Evolutionary conservation across 139 green algal species (phyloP).

Genomic region (Dunaliella sp.): DNA sequence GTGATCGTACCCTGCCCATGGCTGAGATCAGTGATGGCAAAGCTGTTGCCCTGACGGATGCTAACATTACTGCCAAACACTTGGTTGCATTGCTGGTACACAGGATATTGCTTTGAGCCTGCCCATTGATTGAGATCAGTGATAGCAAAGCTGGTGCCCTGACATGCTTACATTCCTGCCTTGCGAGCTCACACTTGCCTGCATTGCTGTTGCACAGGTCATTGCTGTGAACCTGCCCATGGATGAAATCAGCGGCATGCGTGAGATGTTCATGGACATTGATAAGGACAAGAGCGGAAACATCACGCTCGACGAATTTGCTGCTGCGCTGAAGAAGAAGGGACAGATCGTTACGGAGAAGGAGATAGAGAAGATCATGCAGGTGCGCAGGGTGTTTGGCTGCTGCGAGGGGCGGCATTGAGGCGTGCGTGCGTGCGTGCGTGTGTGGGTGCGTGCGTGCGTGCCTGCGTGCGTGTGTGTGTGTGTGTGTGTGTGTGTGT

Average conservation of each 20-base stretch:
- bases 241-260: conserved; percentile 89
- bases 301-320: conserved; percentile 90
- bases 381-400: conserved; percentile 21
- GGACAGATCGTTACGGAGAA: conserved; percentile 29
- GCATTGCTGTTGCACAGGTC: conserved; percentile 41
- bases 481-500: too few relatives aligned
- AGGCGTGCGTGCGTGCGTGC: neutral
- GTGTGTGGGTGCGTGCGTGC: neutral
- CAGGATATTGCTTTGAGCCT: too few relatives aligned
- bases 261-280: conserved; percentile 86
- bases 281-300: conserved; percentile 87
- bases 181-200: too few relatives aligned
- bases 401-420: neutral
- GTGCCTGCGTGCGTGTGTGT: too few relatives aligned
- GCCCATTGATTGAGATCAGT: too few relatives aligned
- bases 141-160: too few relatives aligned
- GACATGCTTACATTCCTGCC: too few relatives aligned
- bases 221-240: conserved; percentile 82
- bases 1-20: too few relatives aligned
- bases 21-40: too few relatives aligned
- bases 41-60: too few relatives aligned
- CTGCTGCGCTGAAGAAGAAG: conserved; percentile 38
- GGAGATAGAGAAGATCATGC: conserved; percentile 33
- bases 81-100: too few relatives aligned
- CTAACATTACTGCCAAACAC: too few relatives aligned